Evolutionary conservation across 2,329 filamentous ascomycete species (phyloP).

Genomic region (Aspergillus nomiae): DNA sequence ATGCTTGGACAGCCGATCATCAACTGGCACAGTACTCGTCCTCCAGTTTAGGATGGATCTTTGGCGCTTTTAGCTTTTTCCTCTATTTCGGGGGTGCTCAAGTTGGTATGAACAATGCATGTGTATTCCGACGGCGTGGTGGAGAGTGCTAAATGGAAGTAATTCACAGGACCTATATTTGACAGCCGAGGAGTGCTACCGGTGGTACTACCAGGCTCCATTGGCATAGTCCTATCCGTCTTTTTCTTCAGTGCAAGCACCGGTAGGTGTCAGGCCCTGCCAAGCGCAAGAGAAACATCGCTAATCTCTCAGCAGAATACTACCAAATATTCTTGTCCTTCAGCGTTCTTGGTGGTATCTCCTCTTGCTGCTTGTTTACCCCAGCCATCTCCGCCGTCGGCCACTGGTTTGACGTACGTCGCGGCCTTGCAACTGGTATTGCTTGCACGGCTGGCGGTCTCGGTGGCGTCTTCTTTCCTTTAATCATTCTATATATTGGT

Average conservation of each 20-base stretch:
- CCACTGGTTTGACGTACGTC: slow-evolving; percentile 38
- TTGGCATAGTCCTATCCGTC: slow-evolving; percentile 28
- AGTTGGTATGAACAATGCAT: slow-evolving; percentile 5
- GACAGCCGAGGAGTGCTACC: slow-evolving; percentile 36
- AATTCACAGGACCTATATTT: slow-evolving; percentile 36
- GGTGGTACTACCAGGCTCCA: slow-evolving; percentile 32
- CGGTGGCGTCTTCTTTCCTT: slow-evolving; percentile 38
- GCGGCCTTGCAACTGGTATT: slow-evolving; percentile 37
- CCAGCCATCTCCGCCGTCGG: slow-evolving; percentile 33
- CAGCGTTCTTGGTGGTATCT: slow-evolving; percentile 36
- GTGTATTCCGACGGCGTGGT: neutral
- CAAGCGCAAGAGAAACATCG: neutral
- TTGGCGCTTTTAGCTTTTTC: slow-evolving; percentile 42
- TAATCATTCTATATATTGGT: slow-evolving; percentile 32
- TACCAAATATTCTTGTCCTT: slow-evolving; percentile 42
- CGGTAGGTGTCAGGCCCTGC: slow-evolving; percentile 11
- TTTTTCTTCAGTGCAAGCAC: slow-evolving; percentile 31
- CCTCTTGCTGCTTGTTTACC: slow-evolving; percentile 33
- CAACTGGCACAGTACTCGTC: slow-evolving; percentile 35
- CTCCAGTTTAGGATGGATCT: slow-evolving; percentile 44
- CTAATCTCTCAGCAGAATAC: slow-evolving; percentile 26
- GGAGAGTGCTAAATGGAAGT: neutral
- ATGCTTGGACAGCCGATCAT: slow-evolving; percentile 40
- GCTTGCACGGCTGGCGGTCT: slow-evolving; percentile 38
- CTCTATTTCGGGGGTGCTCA: slow-evolving; percentile 34